Conservation (phyloP, 345 rosid species). For the Melaleuca alternifolia region DNA sequence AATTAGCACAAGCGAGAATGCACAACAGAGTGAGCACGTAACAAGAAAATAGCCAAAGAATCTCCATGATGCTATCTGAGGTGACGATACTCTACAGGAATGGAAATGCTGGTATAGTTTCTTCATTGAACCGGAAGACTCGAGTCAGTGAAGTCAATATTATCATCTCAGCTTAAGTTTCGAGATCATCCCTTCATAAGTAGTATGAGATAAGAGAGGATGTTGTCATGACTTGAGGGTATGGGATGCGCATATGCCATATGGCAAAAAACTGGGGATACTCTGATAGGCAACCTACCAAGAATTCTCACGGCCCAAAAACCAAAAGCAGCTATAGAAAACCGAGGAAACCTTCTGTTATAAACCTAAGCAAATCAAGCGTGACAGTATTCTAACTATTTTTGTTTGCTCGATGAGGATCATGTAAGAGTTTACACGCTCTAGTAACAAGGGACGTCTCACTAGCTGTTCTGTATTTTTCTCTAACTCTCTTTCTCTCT, state of each 20-base stretch:
- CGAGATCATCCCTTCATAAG: background rate
- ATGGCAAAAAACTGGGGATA: no score
- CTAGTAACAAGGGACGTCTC: background rate
- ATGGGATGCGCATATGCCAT: background rate
- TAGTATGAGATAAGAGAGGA: background rate
- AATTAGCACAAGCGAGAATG: background rate
- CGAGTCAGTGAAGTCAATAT: background rate
- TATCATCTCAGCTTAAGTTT: background rate
- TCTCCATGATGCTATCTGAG: background rate
- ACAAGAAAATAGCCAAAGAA: background rate
- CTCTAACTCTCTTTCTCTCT: background rate
- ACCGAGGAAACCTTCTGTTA: background rate
- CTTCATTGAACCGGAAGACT: background rate
- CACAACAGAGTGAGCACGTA: background rate
- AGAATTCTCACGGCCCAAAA: background rate
- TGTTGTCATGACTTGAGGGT: background rate
- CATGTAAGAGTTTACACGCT: background rate
- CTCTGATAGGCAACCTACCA: background rate
- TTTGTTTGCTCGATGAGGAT: background rate
- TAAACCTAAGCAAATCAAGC: background rate
- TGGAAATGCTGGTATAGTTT: background rate
- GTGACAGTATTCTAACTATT: background rate
- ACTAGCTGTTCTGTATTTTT: background rate
- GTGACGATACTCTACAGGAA: background rate
- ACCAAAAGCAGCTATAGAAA: background rate